Conservation (phyloP, 2,329 filamentous ascomycete species). For the Acrocalymma vagum region DNA sequence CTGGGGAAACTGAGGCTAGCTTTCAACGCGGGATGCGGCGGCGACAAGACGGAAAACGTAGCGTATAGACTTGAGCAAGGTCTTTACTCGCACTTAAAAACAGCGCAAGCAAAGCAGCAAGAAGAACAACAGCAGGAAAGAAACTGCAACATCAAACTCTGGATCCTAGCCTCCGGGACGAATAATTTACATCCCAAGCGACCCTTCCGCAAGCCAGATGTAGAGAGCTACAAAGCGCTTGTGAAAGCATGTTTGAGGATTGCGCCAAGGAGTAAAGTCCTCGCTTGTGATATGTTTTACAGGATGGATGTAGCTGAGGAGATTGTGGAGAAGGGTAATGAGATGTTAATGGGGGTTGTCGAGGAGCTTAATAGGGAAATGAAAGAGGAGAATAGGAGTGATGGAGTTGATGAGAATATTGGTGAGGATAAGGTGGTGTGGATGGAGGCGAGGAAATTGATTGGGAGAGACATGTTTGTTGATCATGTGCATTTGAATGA, state of each 20-base stretch:
- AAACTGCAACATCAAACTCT: slow-evolving; percentile 12
- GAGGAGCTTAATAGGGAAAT: slow-evolving; percentile 13
- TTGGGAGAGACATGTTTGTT: slow-evolving; percentile 15
- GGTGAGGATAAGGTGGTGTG: slow-evolving; percentile 12
- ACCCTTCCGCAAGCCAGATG: slow-evolving; percentile 3
- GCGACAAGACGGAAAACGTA: slow-evolving; percentile 21
- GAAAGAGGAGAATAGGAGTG: too few species aligned
- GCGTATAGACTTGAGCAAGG: slow-evolving; percentile 5
- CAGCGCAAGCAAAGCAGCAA: too few species aligned
- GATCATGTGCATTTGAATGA: slow-evolving; percentile 26
- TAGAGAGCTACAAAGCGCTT: slow-evolving; percentile 10
- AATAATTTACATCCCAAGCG: slow-evolving; percentile 16
- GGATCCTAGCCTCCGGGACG: slow-evolving; percentile 19
- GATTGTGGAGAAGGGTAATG: slow-evolving; percentile 16
- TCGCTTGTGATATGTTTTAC: slow-evolving; percentile 15
- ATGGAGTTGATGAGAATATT: background rate
- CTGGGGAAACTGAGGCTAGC: slow-evolving; percentile 6
- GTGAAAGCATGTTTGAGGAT: slow-evolving; percentile 15
- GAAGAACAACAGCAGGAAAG: too few species aligned
- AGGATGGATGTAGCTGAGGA: slow-evolving; percentile 9
- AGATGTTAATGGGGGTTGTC: slow-evolving; percentile 10
- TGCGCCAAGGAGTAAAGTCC: slow-evolving; percentile 12
- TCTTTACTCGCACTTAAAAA: slow-evolving; percentile 9
- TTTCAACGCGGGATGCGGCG: slow-evolving; percentile 22
- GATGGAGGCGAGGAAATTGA: slow-evolving; percentile 10